Base-by-base conservation (phyloP, 331 rosid genomes). In the Stylosanthes scabra region DNA sequence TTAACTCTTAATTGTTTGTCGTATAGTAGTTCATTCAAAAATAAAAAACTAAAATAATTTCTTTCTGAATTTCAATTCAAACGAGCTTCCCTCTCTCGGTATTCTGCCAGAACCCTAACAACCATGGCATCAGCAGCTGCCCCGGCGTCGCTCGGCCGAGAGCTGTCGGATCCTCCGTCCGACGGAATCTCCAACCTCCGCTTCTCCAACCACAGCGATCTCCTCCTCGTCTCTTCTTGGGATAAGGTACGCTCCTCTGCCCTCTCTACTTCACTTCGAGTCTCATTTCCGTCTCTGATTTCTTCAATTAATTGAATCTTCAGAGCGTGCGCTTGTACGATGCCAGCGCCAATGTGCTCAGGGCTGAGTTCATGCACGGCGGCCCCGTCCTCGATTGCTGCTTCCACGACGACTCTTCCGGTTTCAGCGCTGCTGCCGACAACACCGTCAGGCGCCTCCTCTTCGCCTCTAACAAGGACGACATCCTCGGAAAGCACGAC, bases 121-220 rank as follows among this genome's bases (percentile, higher is more conserved):
- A 5, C 55, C 55, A 50, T 87, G 96, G 59, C 93, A 10, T 68
- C 88, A 40, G 86, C 51, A 1, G 76, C 62, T 0, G 81, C 83
- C 40, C 82, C 85, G 79, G 86, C 87, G 82, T 81, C 83, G 16
- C 84, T 91, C 11, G 96, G 98, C 74, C 87, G 89, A 59, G 97
- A 95, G 83, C 87, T 95, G 55, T 54, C 86, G 8, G 85, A 82
- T 27, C 99, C 97, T 7, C 97, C 99, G 0, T 70, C 96, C 28
- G 99, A 95, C 80, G 99, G 99, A 40, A 80, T 95, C 79, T 87
- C 99, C 12, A 95, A 95, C 80, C 87, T 95, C 65, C 93, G 99
- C 1, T 95, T 95, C 82, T 95, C 99, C 45, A 95, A 92, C 57
- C 96, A 91, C 84, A 89, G 88, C 70, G 99, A 95, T 72, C 86